Evolutionary conservation across 192 early-diverging fungal species (phyloP).

Genomic region (Linnemannia zychae): DNA sequence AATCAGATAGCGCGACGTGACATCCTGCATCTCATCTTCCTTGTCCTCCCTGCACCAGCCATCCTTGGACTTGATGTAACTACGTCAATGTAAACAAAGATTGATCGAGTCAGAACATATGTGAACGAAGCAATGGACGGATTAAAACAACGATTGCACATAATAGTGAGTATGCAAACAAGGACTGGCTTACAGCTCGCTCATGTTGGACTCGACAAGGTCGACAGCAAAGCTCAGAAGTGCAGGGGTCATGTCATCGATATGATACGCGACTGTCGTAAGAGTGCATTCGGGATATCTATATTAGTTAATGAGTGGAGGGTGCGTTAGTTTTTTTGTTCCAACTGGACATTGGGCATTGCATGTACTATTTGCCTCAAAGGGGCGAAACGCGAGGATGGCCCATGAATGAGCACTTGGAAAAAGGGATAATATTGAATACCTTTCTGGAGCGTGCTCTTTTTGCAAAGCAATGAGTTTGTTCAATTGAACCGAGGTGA

Average conservation of each 20-base stretch:
- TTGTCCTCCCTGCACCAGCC: slow-evolving; percentile 75
- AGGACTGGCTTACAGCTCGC: slow-evolving; percentile 62
- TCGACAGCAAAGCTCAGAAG: slow-evolving; percentile 65
- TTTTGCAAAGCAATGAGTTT: slow-evolving; percentile 22
- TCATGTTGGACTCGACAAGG: slow-evolving; percentile 73
- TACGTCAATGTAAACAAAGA: slow-evolving; percentile 5
- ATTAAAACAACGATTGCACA: not conserved
- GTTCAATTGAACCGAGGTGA: slow-evolving; percentile 46
- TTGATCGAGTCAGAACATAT: not conserved
- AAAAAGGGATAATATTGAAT: not conserved
- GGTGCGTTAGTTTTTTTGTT: not conserved
- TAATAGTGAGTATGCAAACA: not conserved
- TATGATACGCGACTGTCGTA: slow-evolving; percentile 49
- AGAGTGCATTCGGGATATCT: slow-evolving; percentile 36
- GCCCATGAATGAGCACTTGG: not conserved
- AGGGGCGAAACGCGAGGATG: too few relatives aligned
- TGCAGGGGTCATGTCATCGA: slow-evolving; percentile 45
- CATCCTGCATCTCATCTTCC: slow-evolving; percentile 67
- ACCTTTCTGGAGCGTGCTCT: slow-evolving; percentile 33
- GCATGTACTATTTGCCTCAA: too few relatives aligned
- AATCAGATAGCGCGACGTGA: slow-evolving; percentile 69
- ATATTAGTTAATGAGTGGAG: not conserved
- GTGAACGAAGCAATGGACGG: not conserved
- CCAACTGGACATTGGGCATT: too few relatives aligned
- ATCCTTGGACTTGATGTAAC: slow-evolving; percentile 74